Base-by-base conservation (phyloP, 1,284 basidiomycete species). In the Anthracocystis panici-leucophaei region DNA sequence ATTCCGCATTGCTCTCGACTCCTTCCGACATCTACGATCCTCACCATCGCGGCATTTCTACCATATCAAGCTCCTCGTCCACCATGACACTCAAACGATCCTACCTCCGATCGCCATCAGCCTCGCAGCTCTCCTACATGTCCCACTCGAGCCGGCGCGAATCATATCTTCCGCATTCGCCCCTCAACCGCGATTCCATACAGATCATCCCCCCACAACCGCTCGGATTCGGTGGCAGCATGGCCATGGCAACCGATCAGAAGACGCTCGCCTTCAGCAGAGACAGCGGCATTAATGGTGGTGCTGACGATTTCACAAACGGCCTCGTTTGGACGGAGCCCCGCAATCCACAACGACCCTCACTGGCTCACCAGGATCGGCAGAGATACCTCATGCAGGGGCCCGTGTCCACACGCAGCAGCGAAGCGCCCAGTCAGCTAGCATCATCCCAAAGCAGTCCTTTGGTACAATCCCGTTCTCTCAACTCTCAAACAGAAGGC, bases 151-250 rank as follows among this genome's bases (percentile, higher is more conserved):
- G 56, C 44, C 68, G 62, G 35, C 60, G 74, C 21, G 78, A 81
- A 18, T 78, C 77, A 12, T 82, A 82, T 20, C 57, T 82, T 10
- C 80, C 80, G 12, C 80, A 82, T 38, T 69, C 75, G 48, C 79
- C 79, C 12, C 53, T 66, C 25, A 81, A 82, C 46, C 45, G 80
- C 7, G 79, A 82, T 21, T 60, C 64, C 46, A 81, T 82, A 23
- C 79, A 81, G 53, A 81, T 82, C 29, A 53, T 78, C 25, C 78
- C 80, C 2, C 80, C 80, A 2, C 79, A 81, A 48, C 80, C 80
- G 25, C 77, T 82, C 11, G 80, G 80, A 2, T 81, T 81, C 50
- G 77, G 79, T 16, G 75, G 77, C 20, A 65, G 51, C 21, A 65
- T 80, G 66, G 79, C 80, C 2, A 75, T 62, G 52, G 79, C 79